Conservation (phyloP, 1,284 basidiomycete genomes). For the Moniliophthora roreri region DNA sequence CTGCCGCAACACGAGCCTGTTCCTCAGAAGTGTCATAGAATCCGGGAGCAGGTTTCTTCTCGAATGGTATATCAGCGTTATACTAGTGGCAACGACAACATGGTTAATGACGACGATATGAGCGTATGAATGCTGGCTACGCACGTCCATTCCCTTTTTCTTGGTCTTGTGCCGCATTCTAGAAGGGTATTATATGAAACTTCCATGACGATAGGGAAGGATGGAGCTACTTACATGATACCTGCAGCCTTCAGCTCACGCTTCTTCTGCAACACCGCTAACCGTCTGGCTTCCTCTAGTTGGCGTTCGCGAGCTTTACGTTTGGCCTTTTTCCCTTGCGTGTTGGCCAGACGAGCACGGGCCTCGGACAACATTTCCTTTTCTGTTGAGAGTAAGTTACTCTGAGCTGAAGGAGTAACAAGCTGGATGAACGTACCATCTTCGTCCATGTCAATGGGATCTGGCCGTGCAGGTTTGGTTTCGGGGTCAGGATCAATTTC, state of each 20-base stretch:
- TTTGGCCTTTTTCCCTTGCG: constrained; percentile 99
- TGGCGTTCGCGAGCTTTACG: constrained; percentile 97
- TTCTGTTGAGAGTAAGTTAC: constrained; percentile 49
- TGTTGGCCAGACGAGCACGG: constrained; percentile 96
- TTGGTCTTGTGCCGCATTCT: constrained; percentile 90
- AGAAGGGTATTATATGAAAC: constrained; percentile 17
- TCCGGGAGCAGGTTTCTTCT: constrained; percentile 92
- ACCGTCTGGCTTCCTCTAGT: constrained; percentile 90
- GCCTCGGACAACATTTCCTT: constrained; percentile 99
- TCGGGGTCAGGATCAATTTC: constrained; percentile 99
- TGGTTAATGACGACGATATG: constrained; percentile 6
- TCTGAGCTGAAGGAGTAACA: background rate
- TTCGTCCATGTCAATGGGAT: constrained; percentile 99
- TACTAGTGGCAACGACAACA: constrained; percentile 58
- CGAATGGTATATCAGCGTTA: constrained; percentile 98
- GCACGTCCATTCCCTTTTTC: constrained; percentile 94
- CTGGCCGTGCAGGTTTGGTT: constrained; percentile 95
- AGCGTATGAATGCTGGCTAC: constrained; percentile 27
- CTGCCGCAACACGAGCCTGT: constrained; percentile 82
- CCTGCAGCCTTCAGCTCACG: constrained; percentile 97
- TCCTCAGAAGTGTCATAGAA: constrained; percentile 99
- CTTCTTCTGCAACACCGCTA: constrained; percentile 97
- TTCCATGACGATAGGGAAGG: constrained; percentile 1
- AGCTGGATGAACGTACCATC: constrained; percentile 61
- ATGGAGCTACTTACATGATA: constrained; percentile 72